Evolutionary conservation across 352 stramenopile species (phyloP), one percentile per base, ranked within the genome.

Genomic region (Phytophthora macrochlamydospora): DNA sequence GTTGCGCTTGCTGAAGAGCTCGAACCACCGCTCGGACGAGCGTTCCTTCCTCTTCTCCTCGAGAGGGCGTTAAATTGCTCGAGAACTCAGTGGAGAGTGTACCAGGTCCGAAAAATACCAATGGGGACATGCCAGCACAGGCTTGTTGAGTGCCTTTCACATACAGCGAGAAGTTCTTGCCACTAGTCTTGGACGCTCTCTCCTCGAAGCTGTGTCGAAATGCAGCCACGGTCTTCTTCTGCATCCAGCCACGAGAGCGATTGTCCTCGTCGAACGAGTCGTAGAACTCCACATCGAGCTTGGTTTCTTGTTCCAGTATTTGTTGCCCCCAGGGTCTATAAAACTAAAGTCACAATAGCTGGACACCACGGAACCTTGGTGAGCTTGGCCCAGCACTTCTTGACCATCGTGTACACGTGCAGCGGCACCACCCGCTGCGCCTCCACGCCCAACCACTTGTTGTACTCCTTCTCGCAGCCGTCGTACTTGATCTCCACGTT

Each of bases 361-460:
- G 86, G 86, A 83, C 86, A 94, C 86, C 83, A 92, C n/a, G 86
- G 86, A 80, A 81, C 92, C 69, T 92, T 92, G 61, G 68, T 83
- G 42, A 92, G 82, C 69, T 94, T 94, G 48, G 83, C 86, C 86
- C 86, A 94, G 73, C 86, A 94, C 73, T 94, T 94, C 58, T 90
- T 90, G 56, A 92, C 82, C 57, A 91, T 87, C 51, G 86, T 94
- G 66, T 84, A 92, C 90, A 92, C 90, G 67, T 94, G 83, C 46
- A 92, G 66, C 35, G 86, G 86, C 53, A 83, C 86, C 24, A 94
- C 67, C 24, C 86, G 86, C 44, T 92, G 61, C 28, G 66, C 59
- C n/a, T 68, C 64, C 12, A 89, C 72, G 48, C 59, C 49, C 14
- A 94, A 65, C 82, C 82, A 92, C 71, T 94, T 76, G 73, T 94